Conservation (phyloP, 768 basidiomycete genomes). For the Termitomyces sp. region DNA sequence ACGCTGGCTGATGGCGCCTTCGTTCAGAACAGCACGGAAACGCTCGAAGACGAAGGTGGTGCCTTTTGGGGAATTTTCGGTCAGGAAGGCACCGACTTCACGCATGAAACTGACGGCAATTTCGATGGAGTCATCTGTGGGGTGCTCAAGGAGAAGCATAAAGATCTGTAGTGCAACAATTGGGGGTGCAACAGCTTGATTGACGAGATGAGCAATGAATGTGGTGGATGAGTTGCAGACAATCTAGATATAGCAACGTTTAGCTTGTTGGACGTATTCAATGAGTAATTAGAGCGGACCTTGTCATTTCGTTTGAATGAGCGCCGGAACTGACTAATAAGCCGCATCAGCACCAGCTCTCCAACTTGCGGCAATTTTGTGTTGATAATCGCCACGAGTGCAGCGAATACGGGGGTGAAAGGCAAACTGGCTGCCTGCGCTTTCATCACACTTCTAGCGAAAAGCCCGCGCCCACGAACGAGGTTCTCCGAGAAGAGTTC, state of each 20-base stretch:
- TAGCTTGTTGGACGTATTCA: neutral
- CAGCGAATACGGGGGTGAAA: conserved; percentile 96
- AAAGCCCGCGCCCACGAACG: conserved; percentile 88
- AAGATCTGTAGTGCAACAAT: conserved; percentile 94
- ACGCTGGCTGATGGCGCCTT: conserved; percentile 91
- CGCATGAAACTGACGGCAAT: conserved; percentile 97
- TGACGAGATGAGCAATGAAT: conserved; percentile 89
- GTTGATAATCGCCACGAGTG: conserved; percentile 92
- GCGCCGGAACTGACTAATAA: conserved; percentile 93
- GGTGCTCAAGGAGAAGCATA: conserved; percentile 90
- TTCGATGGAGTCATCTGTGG: conserved; percentile 97
- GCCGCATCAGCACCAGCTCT: conserved; percentile 82
- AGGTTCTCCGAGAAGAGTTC: conserved; percentile 94
- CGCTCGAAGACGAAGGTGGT: conserved; percentile 95
- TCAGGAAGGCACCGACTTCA: conserved; percentile 93
- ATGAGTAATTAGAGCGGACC: conserved; percentile 40
- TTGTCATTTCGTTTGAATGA: conserved; percentile 98
- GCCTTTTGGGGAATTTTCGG: conserved; percentile 92
- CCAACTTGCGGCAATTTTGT: conserved; percentile 97
- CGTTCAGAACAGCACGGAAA: conserved; percentile 95
- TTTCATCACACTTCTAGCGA: conserved; percentile 95
- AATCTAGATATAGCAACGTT: conserved; percentile 47
- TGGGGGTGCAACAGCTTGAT: conserved; percentile 92
- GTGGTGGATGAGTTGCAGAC: conserved; percentile 93
- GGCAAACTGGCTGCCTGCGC: conserved; percentile 96